Percentiles rank a stretch among this genome's conserved stretches.
These are phyloP conservation scores for Anthostomella pinea DNA, from an alignment of 2,329 filamentous ascomycete genomes.

Conservation along the genomic window DNA sequence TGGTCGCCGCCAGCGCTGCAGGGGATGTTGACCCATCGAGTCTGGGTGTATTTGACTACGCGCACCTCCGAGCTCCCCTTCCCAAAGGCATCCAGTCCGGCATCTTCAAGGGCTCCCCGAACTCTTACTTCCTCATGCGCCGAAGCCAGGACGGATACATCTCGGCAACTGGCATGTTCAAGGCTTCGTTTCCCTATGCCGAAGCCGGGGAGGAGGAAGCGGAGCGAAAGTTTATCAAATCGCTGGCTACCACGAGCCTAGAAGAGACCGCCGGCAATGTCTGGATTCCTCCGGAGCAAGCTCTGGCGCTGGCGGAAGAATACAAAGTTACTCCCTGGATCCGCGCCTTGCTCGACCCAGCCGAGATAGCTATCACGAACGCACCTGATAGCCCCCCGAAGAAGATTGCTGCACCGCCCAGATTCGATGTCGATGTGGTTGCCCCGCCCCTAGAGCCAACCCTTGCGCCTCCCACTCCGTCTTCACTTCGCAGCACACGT, in stretches of 20 bases:
- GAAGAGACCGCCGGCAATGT: constrained; percentile 96
- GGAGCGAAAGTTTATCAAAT: constrained; percentile 83
- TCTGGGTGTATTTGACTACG: constrained; percentile 89
- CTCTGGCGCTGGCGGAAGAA: constrained; percentile 78
- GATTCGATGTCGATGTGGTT: constrained; percentile 65
- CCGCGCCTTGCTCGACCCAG: constrained; percentile 83
- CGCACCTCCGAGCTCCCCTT: constrained; percentile 86
- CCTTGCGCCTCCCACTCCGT: constrained; percentile 49
- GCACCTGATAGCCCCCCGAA: constrained; percentile 66
- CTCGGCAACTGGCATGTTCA: constrained; percentile 89
- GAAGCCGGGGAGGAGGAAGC: constrained; percentile 67
- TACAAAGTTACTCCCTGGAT: constrained; percentile 88
- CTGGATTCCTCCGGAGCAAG: constrained; percentile 85
- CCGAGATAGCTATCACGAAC: constrained; percentile 63
- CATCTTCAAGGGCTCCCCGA: constrained; percentile 85
- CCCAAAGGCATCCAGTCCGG: constrained; percentile 90
- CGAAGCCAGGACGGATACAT: constrained; percentile 82
- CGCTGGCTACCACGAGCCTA: constrained; percentile 72
- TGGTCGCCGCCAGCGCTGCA: constrained; percentile 66
- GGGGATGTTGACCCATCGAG: constrained; percentile 71
- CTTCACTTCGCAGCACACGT: constrained; percentile 45
- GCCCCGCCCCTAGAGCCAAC: constrained; percentile 43
- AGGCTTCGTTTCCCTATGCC: constrained; percentile 81
- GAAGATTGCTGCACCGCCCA: constrained; percentile 77
- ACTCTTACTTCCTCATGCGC: constrained; percentile 96